phyloP scores from a whole-genome alignment of 2,329 filamentous ascomycete genomes.

The Aphanoascus verrucosus region DNA sequence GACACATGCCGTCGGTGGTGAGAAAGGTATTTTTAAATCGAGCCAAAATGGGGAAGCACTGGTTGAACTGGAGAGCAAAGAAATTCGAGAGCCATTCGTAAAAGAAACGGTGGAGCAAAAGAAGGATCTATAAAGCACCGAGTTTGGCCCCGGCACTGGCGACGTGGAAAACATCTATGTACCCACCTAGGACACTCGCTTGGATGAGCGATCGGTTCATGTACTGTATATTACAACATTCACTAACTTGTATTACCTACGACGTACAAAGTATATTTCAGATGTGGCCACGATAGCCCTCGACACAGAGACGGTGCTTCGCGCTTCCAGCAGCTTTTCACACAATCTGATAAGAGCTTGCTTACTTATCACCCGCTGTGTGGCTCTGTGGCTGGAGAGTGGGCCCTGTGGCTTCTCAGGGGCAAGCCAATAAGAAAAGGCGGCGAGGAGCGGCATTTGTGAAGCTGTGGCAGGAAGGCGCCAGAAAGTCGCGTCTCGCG shows the following conservation, averaged over 20 bases:
- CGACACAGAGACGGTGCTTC: no score
- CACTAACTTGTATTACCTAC: background rate
- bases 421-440: background rate
- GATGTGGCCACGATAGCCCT: background rate
- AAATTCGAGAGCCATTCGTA: conserved; percentile 4
- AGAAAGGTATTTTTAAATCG: conserved; percentile 26
- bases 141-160: background rate
- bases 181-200: background rate
- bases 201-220: background rate
- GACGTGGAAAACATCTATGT: no score
- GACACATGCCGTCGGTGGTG: conserved; percentile 40
- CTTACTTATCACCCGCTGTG: background rate
- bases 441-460: background rate
- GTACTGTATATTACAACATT: background rate
- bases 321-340: background rate
- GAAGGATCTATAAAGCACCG: no score
- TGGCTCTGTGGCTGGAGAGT: background rate
- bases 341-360: background rate
- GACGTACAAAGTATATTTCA: background rate
- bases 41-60: conserved; percentile 14
- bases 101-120: background rate
- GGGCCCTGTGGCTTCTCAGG: background rate
- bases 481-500: background rate
- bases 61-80: background rate
- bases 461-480: background rate